phyloP scores from a whole-genome alignment of 805 yeast genomes.

The Lipomyces yamadae region DNA sequence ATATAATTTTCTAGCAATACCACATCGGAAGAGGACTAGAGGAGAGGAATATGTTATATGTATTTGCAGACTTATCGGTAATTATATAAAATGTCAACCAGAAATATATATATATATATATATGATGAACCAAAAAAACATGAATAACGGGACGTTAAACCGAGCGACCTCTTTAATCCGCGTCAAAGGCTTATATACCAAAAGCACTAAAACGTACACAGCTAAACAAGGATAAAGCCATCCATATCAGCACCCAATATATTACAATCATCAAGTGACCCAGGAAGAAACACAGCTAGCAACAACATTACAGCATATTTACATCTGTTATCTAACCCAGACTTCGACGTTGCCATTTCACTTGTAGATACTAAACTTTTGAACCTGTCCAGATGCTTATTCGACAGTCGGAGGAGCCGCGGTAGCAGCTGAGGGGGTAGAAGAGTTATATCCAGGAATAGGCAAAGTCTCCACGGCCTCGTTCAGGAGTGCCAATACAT shows the following conservation, averaged over 20 bases:
- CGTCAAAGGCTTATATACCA: neutral
- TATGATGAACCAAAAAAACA: neutral
- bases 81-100: neutral
- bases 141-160: neutral
- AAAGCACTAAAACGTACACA: neutral
- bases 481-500: constrained; percentile 20
- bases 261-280: neutral
- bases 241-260: neutral
- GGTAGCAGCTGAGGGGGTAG: neutral
- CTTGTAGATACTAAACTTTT: neutral
- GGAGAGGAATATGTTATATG: neutral
- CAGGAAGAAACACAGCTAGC: neutral
- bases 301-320: neutral
- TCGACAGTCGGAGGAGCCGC: neutral
- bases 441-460: constrained; percentile 6
- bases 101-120: neutral
- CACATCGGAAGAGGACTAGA: neutral
- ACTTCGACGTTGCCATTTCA: neutral
- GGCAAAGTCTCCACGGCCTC: constrained; percentile 21
- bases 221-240: neutral
- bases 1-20: neutral
- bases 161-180: neutral
- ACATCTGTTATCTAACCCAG: neutral
- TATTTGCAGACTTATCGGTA: neutral
- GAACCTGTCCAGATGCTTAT: neutral